Evolutionary conservation across 1,139 yeast genomes (phyloP), one percentile per base, ranked within the genome.

Genomic region (Scheffersomyces titani): DNA sequence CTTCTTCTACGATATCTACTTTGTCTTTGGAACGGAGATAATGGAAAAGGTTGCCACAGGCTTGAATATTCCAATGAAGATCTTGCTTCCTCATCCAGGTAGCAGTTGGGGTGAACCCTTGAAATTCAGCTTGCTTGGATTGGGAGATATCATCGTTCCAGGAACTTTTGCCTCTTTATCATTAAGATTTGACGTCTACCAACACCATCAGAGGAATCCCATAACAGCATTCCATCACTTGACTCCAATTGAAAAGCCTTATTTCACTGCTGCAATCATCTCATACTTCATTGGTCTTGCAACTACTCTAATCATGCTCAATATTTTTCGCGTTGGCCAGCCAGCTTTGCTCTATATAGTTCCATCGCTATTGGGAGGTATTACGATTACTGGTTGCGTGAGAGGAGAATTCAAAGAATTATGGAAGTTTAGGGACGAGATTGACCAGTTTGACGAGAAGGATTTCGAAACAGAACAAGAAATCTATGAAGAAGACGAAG

Each of bases 341-440:
- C 92, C 92, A 0, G 92, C 92, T 0, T 71, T 88, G 57, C 69
- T 88, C 22, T 88, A 87, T 65, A 70, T 88, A 47, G 86, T 86
- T 6, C 92, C 93, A 3, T 66, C 77, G 4, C 59, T 87, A 52
- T 57, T 83, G 0, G 36, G 74, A 0, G 71, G 81, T 1, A 72
- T 76, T 1, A 47, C 70, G 1, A 47, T 63, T 0, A 63, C 72
- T 3, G 82, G 84, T 0, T 49, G 63, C 20, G 22, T 57, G 9
- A 67, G 74, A 22, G 81, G 81, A 1, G 89, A 87, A 49, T 61
- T 82, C 30, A 58, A 57, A 0, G 61, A 68, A 22, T 58, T 85
- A 20, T 82, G 81, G 82, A 56, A 60, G n/a, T 61, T 56, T 49
- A 50, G 47, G 9, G 57, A 49, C 22, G 60, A 57, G 18, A 60